These are phyloP conservation scores for Ophiostoma himal-ulmi DNA, from an alignment of 2,329 filamentous ascomycete species.

Conservation along the genomic window DNA sequence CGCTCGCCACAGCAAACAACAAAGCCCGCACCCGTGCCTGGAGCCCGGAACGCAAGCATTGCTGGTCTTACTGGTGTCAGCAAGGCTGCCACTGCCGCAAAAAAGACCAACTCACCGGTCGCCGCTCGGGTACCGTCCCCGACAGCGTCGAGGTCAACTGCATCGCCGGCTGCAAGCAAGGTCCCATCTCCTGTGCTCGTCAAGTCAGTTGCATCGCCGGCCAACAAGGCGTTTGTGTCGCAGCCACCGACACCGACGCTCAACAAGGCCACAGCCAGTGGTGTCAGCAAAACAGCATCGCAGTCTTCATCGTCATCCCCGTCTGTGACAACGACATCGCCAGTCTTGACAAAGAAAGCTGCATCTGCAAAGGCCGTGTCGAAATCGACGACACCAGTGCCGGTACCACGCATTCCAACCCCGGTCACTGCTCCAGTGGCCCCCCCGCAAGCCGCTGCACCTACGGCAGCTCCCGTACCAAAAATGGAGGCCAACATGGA, in stretches of 20 bases:
- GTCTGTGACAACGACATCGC: conserved; percentile 23
- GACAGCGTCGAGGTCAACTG: conserved; percentile 13
- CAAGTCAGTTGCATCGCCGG: conserved; percentile 21
- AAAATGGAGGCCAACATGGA: conserved; percentile 23
- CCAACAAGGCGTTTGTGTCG: conserved; percentile 27
- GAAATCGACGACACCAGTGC: conserved; percentile 20
- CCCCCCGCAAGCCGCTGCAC: conserved; percentile 20
- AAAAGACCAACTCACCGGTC: conserved; percentile 26
- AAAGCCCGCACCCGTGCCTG: conserved; percentile 17
- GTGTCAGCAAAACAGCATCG: conserved; percentile 21
- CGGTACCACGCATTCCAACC: conserved; percentile 27
- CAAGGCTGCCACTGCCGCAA: background rate
- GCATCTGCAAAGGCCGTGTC: conserved; percentile 10
- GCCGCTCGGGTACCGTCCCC: conserved; percentile 21
- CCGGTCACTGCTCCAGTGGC: conserved; percentile 23
- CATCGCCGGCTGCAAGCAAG: conserved; percentile 8
- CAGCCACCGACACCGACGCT: conserved; percentile 18
- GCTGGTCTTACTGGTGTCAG: background rate
- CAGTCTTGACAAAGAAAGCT: conserved; percentile 26
- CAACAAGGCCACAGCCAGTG: background rate
- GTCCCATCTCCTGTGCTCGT: conserved; percentile 23
- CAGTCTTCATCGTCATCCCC: conserved; percentile 22
- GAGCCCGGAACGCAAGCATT: background rate
- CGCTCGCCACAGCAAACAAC: conserved; percentile 26
- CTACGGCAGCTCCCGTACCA: conserved; percentile 26